Evolutionary conservation across 768 basidiomycete genomes (phyloP), one percentile per base, ranked within the genome.

Genomic region (Tulasnella sp.): DNA sequence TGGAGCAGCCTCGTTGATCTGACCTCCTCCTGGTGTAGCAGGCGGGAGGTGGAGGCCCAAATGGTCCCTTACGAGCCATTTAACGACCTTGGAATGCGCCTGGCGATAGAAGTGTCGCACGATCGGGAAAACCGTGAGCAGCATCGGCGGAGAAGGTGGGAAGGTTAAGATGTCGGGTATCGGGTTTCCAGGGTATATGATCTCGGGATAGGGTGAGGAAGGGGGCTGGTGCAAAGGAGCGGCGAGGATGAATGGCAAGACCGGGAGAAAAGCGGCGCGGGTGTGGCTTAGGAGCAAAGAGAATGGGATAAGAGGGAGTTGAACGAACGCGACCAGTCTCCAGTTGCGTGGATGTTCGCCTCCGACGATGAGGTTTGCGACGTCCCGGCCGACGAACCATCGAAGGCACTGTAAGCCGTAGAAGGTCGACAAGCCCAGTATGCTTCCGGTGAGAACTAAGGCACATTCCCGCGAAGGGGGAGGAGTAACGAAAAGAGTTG

Each of bases 261-360:
- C 42, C 69, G 74, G 40, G 7, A 60, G 24, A 11, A 80, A 76
- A 5, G 28, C 40, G 28, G 42, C 72, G 6, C 40, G 46, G 48
- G 41, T 60, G n/a, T 41, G 46, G n/a, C 44, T 75, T 31, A 80
- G 72, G 31, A 64, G 42, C 12, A 78, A 60, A 31, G 74, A 42
- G 34, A 50, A 75, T 24, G 79, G 79, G 16, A 80, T 75, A 4
- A 80, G 46, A 28, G 79, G 79, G 44, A 80, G 79, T 11, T 80
- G 74, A 44, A 80, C 20, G 37, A 28, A 75, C 20, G 72, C 74
- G 31, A 73, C 22, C 22, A 80, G 37, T 31, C 77, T 50, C 77
- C 77, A 78, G 28, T 64, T 42, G 20, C 77, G 77, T 22, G 77
- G 77, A 24, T 78, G 40, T 54, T 44, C 41, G 22, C 77, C 77